Conservation (phyloP, 1,139 yeast species). For the Nakaseomyces kungkrabaensis region DNA sequence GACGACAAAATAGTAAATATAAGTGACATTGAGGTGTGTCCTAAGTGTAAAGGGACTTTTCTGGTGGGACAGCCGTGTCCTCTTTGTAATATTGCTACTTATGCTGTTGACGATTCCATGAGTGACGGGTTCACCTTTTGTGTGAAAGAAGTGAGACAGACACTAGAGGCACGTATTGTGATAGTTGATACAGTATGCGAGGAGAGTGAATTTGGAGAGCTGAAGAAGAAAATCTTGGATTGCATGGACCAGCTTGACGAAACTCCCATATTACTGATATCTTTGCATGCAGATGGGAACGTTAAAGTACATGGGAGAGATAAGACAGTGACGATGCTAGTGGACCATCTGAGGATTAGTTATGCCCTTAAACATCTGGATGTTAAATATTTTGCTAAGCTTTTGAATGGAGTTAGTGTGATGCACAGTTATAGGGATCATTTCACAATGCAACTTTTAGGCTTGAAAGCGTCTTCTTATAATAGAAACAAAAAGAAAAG, state of each 20-base stretch:
- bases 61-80: background rate
- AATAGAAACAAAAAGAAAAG: conserved; percentile 4
- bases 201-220: background rate
- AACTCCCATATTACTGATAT: background rate
- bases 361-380: background rate
- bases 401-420: background rate
- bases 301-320: background rate
- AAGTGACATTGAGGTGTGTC: background rate
- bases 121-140: background rate
- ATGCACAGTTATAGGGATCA: background rate
- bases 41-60: background rate
- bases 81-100: background rate
- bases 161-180: background rate
- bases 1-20: background rate
- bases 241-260: background rate
- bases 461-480: background rate
- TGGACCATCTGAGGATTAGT: background rate
- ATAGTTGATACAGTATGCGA: background rate
- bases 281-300: background rate
- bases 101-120: background rate
- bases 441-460: background rate
- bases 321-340: background rate
- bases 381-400: background rate
- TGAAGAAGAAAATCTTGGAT: conserved; percentile 1
- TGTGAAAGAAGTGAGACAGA: background rate